Conservation (phyloP, 441 rosid genomes). For the Syzygium syzygioides region DNA sequence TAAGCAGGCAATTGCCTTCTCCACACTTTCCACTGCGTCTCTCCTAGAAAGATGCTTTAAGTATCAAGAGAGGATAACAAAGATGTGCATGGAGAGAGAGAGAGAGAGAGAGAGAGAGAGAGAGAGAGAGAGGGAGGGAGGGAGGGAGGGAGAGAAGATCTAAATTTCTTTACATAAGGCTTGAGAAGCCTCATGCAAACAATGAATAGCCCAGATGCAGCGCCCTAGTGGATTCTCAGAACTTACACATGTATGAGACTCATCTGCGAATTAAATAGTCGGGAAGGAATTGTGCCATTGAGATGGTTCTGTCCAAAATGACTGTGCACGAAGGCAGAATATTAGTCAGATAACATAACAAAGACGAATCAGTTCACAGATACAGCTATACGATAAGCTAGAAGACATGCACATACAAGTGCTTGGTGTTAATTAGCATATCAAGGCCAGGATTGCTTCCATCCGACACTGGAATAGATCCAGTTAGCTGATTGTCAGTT, state of each 20-base stretch:
- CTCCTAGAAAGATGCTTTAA: background rate
- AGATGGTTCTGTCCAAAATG: slow-evolving; percentile 65
- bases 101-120: background rate
- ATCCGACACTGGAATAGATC: slow-evolving; percentile 62
- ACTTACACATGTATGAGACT: slow-evolving; percentile 57
- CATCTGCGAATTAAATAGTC: slow-evolving; percentile 58
- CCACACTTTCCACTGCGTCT: background rate
- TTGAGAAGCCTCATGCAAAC: background rate
- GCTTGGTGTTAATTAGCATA: slow-evolving; percentile 45
- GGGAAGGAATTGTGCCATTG: slow-evolving; percentile 41
- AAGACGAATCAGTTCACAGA: background rate
- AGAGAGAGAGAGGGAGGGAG: background rate
- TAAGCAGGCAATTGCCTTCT: background rate
- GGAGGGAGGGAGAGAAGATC: background rate
- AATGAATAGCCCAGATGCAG: background rate
- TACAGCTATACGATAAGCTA: background rate
- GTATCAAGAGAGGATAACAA: background rate
- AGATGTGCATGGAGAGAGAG: background rate
- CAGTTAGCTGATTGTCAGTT: slow-evolving; percentile 62
- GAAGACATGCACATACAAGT: slow-evolving; percentile 53
- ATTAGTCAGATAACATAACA: background rate
- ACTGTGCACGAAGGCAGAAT: slow-evolving; percentile 18
- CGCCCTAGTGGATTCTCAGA: background rate
- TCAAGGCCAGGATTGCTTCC: slow-evolving; percentile 71
- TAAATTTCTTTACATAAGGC: background rate